Conservation (phyloP, 2,329 filamentous ascomycete genomes). For the Diaporthe sp. region DNA sequence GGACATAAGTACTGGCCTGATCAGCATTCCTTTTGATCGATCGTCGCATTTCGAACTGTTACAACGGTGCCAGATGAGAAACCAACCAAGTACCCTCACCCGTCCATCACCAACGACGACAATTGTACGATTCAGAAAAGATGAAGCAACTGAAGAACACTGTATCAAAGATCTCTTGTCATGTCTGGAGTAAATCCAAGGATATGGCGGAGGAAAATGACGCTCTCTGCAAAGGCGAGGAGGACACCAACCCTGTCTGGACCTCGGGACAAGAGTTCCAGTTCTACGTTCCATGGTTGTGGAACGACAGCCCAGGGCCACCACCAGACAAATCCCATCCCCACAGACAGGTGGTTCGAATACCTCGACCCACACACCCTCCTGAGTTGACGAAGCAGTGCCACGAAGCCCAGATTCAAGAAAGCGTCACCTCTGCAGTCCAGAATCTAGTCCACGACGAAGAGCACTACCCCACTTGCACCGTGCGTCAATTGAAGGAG, state of each 20-base stretch:
- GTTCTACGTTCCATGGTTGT: constrained; percentile 11
- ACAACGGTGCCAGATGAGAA: background rate
- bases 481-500: background rate
- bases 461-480: background rate
- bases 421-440: background rate
- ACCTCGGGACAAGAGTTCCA: constrained; percentile 3
- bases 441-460: background rate
- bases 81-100: background rate
- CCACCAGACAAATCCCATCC: background rate
- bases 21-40: no score
- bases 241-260: background rate
- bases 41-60: background rate
- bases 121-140: background rate
- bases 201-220: background rate
- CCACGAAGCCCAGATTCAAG: background rate
- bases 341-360: background rate
- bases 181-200: background rate
- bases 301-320: background rate
- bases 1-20: background rate
- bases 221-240: background rate
- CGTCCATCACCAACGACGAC: accelerated
- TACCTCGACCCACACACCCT: background rate
- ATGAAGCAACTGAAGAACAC: background rate
- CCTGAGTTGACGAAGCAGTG: background rate
- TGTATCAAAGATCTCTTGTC: background rate